Percentiles rank a stretch among this genome's conserved stretches.
These are phyloP conservation scores for Lycium barbarum DNA, from an alignment of 257 asterid genomes.

Conservation along the genomic window DNA sequence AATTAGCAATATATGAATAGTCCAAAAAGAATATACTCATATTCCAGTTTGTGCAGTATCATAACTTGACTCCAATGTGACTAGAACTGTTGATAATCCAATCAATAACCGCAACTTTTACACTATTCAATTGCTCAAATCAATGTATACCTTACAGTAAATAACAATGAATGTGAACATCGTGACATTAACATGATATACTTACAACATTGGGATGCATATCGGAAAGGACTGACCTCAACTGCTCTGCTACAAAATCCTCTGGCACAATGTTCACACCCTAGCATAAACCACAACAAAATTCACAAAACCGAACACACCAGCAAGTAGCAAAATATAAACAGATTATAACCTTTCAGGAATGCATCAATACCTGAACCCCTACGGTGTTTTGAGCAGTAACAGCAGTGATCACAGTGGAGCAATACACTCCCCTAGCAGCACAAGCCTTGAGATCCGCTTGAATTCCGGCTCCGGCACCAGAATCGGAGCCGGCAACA, in stretches of 20 bases:
- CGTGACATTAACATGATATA: conserved; percentile 25
- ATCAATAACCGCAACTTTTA: neutral
- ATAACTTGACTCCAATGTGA: neutral
- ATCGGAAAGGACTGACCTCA: conserved; percentile 82
- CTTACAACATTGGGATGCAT: conserved; percentile 96
- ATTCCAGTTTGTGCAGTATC: neutral
- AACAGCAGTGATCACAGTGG: conserved; percentile 90
- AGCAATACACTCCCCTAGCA: conserved; percentile 84
- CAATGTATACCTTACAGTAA: neutral
- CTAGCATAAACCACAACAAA: conserved; percentile 48
- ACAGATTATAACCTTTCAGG: neutral
- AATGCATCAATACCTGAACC: conserved; percentile 65
- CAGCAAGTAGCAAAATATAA: too few species aligned
- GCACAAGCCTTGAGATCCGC: conserved; percentile 95
- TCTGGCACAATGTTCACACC: conserved; percentile 69
- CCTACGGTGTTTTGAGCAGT: conserved; percentile 96
- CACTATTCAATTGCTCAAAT: neutral
- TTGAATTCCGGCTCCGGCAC: conserved; percentile 96
- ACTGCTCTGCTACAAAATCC: conserved; percentile 76
- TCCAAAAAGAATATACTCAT: neutral
- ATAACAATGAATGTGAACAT: neutral
- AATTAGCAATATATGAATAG: neutral
- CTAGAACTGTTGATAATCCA: neutral
- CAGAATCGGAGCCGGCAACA: conserved; percentile 96
- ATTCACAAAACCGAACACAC: neutral